Evolutionary conservation across 2,329 filamentous ascomycete genomes (phyloP).

Genomic region (Epichloe amarillans): DNA sequence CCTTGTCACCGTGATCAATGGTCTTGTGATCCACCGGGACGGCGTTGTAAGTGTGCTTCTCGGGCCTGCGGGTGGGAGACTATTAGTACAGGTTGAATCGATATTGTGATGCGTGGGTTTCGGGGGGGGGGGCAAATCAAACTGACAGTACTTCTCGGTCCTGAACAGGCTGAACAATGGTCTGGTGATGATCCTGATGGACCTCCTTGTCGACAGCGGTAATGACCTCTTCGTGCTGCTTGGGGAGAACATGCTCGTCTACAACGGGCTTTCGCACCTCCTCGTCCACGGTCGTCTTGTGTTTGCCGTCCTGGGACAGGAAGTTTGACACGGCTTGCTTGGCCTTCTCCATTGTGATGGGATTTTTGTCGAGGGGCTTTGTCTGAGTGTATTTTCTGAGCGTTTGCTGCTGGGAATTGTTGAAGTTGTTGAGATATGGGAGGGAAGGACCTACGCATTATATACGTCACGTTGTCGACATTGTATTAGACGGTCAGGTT

Average conservation of each 20-base stretch:
- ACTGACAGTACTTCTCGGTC: slow-evolving; percentile 29
- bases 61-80: slow-evolving; percentile 26
- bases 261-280: slow-evolving; percentile 45
- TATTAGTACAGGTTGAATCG: too few relatives aligned
- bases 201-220: slow-evolving; percentile 55
- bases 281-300: slow-evolving; percentile 60
- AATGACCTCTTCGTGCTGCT: slow-evolving; percentile 46
- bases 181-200: slow-evolving; percentile 62
- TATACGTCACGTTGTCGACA: too few relatives aligned
- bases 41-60: slow-evolving; percentile 49
- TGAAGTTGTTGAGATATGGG: not conserved
- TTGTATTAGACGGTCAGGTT: too few relatives aligned
- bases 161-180: slow-evolving; percentile 49
- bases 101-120: not conserved
- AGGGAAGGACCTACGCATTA: not conserved
- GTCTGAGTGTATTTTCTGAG: too few relatives aligned
- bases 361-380: too few relatives aligned
- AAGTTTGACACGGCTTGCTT: slow-evolving; percentile 49
- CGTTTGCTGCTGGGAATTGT: too few relatives aligned
- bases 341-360: slow-evolving; percentile 43
- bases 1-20: slow-evolving; percentile 45
- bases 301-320: slow-evolving; percentile 46
- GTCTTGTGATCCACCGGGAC: slow-evolving; percentile 45
- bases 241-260: slow-evolving; percentile 45
- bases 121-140: rapidly evolving